Base-by-base conservation (phyloP, 2,329 filamentous ascomycete species). In the Ophiostoma sp. region DNA sequence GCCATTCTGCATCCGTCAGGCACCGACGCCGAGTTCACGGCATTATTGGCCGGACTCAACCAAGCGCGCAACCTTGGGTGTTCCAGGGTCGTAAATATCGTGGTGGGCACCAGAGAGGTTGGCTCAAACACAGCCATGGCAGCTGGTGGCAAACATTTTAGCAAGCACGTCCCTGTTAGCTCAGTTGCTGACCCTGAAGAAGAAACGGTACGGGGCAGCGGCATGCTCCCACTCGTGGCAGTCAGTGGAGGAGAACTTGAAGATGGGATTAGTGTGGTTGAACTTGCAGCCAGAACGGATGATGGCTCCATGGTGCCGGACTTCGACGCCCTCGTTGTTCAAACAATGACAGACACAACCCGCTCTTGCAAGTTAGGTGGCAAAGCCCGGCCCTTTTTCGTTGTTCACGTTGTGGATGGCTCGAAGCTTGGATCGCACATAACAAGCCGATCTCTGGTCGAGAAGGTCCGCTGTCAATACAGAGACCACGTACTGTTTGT, bases 1-100 rank as follows among this genome's bases (percentile, higher is more conserved):
- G 52, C 69, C 19, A n/a, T 74, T 15, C 63, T 74, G 9, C 72
- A 74, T 11, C 72, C 72, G 0, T 74, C 72, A 1, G 72, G 72
- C 39, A 74, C 72, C 22, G 72, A 74, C 25, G 72, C 72, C 2
- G 72, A 74, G 50, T 71, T 74, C 42, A 74, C 69, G 2, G 69
- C 72, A n/a, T 52, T 74, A 4, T 52, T 74, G 7, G 28, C 69
- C 6, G 72, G 61, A 31, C 19, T 69, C 19, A 63, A 63, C 33
- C 61, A 68, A 36, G 72, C 72, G 19, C 36, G 28, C 1, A 59
- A n/a, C 11, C 63, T 72, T 15, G 69, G 63, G 1, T 72, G 70
- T 64, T 55, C 19, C 11, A 31, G 61, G n/a, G 52, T 71, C 19
- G 69, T 72, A 8, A 74, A 68, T n/a, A 36, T 72, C 8, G 72